Conservation (phyloP, 352 stramenopile genomes). For the Aphanomyces stellatus region DNA sequence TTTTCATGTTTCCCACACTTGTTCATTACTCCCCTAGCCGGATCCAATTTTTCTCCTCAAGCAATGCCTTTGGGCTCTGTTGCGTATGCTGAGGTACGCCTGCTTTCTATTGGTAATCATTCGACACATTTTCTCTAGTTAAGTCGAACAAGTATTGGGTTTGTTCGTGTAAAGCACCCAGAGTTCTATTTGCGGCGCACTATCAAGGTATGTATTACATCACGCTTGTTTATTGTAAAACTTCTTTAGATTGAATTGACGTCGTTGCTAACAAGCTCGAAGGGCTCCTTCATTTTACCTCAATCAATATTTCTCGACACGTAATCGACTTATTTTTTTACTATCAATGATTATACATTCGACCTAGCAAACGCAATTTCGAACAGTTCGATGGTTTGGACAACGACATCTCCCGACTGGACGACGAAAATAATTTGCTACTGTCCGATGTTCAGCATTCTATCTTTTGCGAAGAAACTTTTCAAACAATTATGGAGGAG, state of each 20-base stretch:
- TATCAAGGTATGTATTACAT: constrained; percentile 43
- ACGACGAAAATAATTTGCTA: constrained; percentile 60
- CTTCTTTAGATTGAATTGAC: background rate
- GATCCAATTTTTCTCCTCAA: constrained; percentile 59
- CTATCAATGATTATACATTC: background rate
- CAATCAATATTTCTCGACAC: background rate
- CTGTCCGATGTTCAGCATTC: constrained; percentile 79
- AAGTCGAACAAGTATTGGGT: constrained; percentile 67
- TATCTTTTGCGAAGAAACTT: constrained; percentile 80
- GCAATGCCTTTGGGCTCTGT: constrained; percentile 69
- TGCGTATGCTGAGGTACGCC: constrained; percentile 63
- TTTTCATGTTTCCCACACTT: constrained; percentile 9
- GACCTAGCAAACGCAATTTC: background rate
- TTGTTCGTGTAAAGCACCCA: constrained; percentile 65
- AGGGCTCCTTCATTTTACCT: background rate
- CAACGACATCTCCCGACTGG: constrained; percentile 48
- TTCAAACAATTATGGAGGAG: constrained; percentile 77
- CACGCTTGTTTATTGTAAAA: background rate
- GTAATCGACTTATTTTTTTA: background rate
- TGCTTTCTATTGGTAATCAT: no score
- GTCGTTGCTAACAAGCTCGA: background rate
- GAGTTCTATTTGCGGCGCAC: constrained; percentile 72
- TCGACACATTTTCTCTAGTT: constrained; percentile 30
- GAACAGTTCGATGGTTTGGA: background rate
- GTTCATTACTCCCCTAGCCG: constrained; percentile 31